Conservation (phyloP, 345 rosid genomes). For the Mercurialis annua region DNA sequence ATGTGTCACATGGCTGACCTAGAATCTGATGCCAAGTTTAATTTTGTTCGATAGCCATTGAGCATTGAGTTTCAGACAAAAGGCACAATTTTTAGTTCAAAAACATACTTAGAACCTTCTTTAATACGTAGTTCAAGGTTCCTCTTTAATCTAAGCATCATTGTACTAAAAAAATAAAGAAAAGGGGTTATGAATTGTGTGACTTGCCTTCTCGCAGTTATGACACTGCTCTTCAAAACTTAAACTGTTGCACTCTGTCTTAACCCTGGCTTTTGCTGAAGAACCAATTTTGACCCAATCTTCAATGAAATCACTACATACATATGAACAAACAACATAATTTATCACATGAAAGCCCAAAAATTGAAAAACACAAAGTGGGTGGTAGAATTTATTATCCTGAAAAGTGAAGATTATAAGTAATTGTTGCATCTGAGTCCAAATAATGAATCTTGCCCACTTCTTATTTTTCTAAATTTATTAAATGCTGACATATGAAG, state of each 20-base stretch:
- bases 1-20: neutral
- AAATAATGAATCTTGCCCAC: no score
- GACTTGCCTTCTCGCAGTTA: slow-evolving; percentile 76
- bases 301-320: slow-evolving; percentile 80
- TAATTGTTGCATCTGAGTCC: no score
- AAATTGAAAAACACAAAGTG: no score
- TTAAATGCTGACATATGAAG: no score
- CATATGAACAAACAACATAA: neutral
- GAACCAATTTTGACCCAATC: slow-evolving; percentile 81
- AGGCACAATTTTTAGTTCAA: neutral
- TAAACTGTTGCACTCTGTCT: slow-evolving; percentile 36
- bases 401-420: neutral
- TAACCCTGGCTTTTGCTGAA: slow-evolving; percentile 68
- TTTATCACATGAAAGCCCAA: neutral
- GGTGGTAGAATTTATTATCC: neutral
- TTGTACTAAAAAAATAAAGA: neutral
- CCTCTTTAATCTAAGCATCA: neutral
- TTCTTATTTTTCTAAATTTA: no score
- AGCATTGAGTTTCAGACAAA: neutral
- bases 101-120: neutral
- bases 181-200: no score
- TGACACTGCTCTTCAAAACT: slow-evolving; percentile 67
- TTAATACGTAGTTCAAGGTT: neutral
- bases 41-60: neutral
- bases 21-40: neutral